Evolutionary conservation across 257 asterid genomes (phyloP).

Genomic region (Solanum gandarillasii): DNA sequence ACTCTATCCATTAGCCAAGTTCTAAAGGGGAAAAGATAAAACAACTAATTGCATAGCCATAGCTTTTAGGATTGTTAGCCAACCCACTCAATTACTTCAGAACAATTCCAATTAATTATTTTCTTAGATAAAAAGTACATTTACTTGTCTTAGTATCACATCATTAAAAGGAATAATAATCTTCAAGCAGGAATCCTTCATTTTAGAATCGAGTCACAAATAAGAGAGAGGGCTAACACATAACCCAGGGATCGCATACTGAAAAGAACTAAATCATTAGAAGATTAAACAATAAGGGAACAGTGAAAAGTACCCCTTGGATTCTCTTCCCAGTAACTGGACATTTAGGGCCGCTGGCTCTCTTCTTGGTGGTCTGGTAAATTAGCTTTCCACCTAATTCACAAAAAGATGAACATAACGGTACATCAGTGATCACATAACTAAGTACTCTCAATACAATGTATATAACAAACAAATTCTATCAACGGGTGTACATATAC

Average conservation of each 20-base stretch:
- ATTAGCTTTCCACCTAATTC: slow-evolving; percentile 59
- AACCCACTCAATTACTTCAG: not conserved
- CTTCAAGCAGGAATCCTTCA: not conserved
- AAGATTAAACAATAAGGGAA: not conserved
- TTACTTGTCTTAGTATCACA: not conserved
- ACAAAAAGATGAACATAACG: not conserved
- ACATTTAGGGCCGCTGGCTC: slow-evolving; percentile 81
- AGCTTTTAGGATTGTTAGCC: not conserved
- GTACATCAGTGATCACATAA: not conserved
- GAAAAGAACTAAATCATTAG: not conserved
- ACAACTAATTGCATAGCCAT: not conserved
- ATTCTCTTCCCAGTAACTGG: slow-evolving; percentile 81
- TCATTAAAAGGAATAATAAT: too few relatives aligned
- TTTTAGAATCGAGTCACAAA: not conserved
- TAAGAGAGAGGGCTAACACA: not conserved
- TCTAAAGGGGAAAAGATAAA: not conserved
- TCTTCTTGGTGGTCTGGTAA: slow-evolving; percentile 66
- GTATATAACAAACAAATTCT: not conserved
- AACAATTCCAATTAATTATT: not conserved
- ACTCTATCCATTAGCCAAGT: not conserved
- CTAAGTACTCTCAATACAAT: not conserved
- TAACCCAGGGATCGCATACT: not conserved
- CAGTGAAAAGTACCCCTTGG: slow-evolving; percentile 56
- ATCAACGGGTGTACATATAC: not conserved
- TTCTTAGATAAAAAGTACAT: not conserved